Evolutionary conservation across 1,284 basidiomycete genomes (phyloP).

Genomic region (Cutaneotrichosporon cavernicola): DNA sequence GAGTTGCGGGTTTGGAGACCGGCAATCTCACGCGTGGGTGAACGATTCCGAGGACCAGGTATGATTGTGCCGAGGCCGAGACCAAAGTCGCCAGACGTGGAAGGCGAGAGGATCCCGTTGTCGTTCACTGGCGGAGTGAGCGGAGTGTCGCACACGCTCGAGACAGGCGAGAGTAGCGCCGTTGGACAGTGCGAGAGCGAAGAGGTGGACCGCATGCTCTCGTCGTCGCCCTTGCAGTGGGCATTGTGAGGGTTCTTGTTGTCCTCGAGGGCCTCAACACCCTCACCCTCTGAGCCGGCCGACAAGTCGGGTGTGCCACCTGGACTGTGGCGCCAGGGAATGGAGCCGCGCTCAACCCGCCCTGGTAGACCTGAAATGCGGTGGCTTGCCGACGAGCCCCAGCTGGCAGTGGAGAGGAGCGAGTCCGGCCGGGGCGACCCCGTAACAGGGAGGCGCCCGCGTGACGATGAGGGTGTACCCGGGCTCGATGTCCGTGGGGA

Average conservation of each 20-base stretch:
- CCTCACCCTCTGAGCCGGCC: neutral
- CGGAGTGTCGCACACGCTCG: neutral
- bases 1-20: constrained; percentile 1
- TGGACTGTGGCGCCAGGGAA: neutral
- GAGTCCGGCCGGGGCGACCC: neutral
- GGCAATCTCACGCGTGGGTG: neutral
- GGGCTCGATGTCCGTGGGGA: neutral
- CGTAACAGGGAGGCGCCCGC: neutral
- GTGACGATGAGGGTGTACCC: too few relatives aligned
- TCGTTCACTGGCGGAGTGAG: neutral
- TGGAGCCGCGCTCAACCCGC: neutral
- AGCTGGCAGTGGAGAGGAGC: constrained; percentile 6
- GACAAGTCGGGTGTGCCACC: neutral
- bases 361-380: neutral
- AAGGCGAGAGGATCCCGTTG: neutral
- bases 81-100: neutral
- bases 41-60: neutral
- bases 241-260: neutral
- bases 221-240: neutral
- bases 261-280: neutral
- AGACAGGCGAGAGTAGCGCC: neutral
- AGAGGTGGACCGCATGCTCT: neutral
- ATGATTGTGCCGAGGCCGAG: neutral
- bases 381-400: neutral
- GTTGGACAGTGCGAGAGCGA: constrained; percentile 3